Conservation (phyloP, 2,329 filamentous ascomycete species). For the Zymoseptoria ardabiliae region DNA sequence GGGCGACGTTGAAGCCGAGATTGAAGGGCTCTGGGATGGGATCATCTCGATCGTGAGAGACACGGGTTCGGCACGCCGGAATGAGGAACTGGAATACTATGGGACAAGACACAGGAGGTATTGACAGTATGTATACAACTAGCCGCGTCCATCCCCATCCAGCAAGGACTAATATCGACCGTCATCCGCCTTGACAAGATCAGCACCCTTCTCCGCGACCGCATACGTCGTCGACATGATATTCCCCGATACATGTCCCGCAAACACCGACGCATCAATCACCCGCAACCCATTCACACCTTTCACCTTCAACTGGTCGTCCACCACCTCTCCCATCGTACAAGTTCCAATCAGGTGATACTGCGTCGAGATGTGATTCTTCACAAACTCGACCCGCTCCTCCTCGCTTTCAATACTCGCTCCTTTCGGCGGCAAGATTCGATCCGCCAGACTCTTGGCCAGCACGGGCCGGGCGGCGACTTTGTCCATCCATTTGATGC, state of each 20-base stretch:
- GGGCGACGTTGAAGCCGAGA: constrained; percentile 30
- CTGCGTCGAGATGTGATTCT: constrained; percentile 25
- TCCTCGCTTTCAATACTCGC: constrained; percentile 21
- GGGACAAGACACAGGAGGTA: constrained; percentile 25
- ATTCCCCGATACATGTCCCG: constrained; percentile 27
- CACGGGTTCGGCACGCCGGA: constrained; percentile 15
- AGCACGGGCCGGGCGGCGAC: constrained; percentile 40
- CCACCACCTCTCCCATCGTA: constrained; percentile 30
- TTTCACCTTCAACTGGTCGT: constrained; percentile 25
- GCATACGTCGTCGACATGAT: constrained; percentile 29
- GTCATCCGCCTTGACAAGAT: constrained; percentile 25
- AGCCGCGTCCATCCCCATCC: not conserved
- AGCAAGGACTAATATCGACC: constrained; percentile 4
- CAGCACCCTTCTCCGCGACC: constrained; percentile 33
- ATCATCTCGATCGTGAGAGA: constrained; percentile 51
- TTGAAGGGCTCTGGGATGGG: constrained; percentile 55
- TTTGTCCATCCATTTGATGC: constrained; percentile 34
- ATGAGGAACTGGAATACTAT: constrained; percentile 30
- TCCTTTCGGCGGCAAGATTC: constrained; percentile 29
- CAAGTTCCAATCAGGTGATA: constrained; percentile 38
- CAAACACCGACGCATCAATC: constrained; percentile 32
- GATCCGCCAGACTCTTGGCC: constrained; percentile 33
- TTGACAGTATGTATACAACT: constrained; percentile 16
- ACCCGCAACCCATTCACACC: constrained; percentile 25
- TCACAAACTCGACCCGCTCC: constrained; percentile 23